These are phyloP conservation scores for Schizochytrium sp. DNA, from an alignment of 108 stramenopile species.

Conservation along the genomic window DNA sequence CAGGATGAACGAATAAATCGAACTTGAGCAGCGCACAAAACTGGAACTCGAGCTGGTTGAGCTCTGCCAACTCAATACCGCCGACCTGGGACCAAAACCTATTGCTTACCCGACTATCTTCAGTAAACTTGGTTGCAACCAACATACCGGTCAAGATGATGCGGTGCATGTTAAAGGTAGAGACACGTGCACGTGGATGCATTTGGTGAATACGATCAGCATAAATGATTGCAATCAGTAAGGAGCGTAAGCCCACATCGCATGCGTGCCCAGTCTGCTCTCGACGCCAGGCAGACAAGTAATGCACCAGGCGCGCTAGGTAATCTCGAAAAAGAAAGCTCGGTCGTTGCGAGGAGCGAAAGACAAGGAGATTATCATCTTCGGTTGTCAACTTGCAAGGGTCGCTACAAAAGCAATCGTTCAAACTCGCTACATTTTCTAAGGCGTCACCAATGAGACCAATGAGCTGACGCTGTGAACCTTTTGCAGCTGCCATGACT, in stretches of 20 bases:
- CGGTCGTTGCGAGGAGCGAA: conserved; percentile 25
- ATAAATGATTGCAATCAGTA: conserved; percentile 38
- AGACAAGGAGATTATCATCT: conserved; percentile 15
- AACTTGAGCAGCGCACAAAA: conserved; percentile 43
- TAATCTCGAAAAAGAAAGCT: conserved; percentile 30
- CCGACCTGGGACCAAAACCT: conserved; percentile 43
- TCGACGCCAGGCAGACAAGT: background rate
- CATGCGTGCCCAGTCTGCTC: background rate
- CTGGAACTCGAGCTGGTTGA: conserved; percentile 50
- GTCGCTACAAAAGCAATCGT: conserved; percentile 24
- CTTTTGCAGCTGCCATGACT: background rate
- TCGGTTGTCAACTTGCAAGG: background rate
- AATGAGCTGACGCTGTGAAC: background rate
- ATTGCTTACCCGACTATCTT: conserved; percentile 34
- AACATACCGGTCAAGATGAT: conserved; percentile 22
- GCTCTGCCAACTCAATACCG: conserved; percentile 33
- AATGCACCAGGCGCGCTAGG: conserved; percentile 45
- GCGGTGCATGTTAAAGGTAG: conserved; percentile 39
- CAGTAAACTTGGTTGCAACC: conserved; percentile 17
- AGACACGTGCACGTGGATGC: conserved; percentile 3
- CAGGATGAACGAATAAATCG: conserved; percentile 32
- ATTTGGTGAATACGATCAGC: conserved; percentile 33
- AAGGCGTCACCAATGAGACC: background rate
- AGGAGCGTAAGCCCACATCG: background rate
- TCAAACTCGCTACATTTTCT: background rate